These are phyloP conservation scores for Hygrophila difformis DNA, from an alignment of 257 asterid genomes.

Conservation along the genomic window DNA sequence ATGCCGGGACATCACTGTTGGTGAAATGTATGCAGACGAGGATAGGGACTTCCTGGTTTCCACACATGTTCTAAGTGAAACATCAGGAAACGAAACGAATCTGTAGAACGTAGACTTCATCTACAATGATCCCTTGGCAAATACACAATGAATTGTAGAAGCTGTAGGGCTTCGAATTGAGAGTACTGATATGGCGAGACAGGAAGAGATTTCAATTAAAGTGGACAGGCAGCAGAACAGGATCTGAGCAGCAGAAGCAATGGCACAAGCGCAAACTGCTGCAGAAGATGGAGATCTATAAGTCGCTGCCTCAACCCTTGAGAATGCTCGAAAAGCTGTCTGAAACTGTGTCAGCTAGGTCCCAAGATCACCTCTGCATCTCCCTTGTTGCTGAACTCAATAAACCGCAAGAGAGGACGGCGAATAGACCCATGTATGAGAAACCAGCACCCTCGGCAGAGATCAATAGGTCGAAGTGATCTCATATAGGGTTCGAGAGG, in stretches of 20 bases:
- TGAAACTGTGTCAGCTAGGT: slow-evolving; percentile 53
- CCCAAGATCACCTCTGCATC: slow-evolving; percentile 55
- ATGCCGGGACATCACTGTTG: slow-evolving; percentile 63
- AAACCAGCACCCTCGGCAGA: slow-evolving; percentile 86
- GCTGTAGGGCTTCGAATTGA: slow-evolving; percentile 44
- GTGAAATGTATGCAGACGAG: slow-evolving; percentile 90
- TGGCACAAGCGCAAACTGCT: slow-evolving; percentile 57
- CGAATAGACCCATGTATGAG: slow-evolving; percentile 74
- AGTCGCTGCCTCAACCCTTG: slow-evolving; percentile 64
- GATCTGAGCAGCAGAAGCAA: slow-evolving; percentile 77
- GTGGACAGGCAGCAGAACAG: slow-evolving; percentile 90
- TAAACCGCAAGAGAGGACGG: slow-evolving; percentile 95
- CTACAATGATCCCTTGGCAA: slow-evolving; percentile 61
- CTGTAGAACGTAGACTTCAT: slow-evolving; percentile 53
- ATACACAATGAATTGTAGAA: slow-evolving; percentile 39
- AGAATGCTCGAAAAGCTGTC: slow-evolving; percentile 48
- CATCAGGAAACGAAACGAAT: slow-evolving; percentile 35
- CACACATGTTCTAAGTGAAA: slow-evolving; percentile 54
- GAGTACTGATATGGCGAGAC: slow-evolving; percentile 43
- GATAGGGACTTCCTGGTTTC: slow-evolving; percentile 81
- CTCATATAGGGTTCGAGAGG: too few relatives aligned
- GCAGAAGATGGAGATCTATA: slow-evolving; percentile 77
- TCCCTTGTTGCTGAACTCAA: slow-evolving; percentile 85
- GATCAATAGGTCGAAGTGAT: too few relatives aligned
- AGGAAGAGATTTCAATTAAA: slow-evolving; percentile 49